Evolutionary conservation across 140 eudicot species (phyloP).

Genomic region (Oenanthe javanica): DNA sequence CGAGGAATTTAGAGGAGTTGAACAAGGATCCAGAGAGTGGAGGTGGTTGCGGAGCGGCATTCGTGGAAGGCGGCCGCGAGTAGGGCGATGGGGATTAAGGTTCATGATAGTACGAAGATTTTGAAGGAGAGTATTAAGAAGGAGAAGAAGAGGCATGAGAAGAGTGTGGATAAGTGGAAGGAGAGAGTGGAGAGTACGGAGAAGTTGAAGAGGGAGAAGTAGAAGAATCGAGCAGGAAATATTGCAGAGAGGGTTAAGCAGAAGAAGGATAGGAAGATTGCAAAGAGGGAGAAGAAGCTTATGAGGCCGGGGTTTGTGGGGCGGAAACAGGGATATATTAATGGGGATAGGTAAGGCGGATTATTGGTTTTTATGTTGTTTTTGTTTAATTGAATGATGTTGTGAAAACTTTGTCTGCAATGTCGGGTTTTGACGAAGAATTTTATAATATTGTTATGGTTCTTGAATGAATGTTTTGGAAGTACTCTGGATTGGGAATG

Average conservation of each 20-base stretch:
- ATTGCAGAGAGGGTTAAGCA: slow-evolving; percentile 59
- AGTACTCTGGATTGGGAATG: not conserved
- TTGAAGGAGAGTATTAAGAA: slow-evolving; percentile 69
- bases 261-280: slow-evolving; percentile 88
- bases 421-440: not conserved
- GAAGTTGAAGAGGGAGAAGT: slow-evolving; percentile 65
- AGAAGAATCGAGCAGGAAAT: slow-evolving; percentile 68
- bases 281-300: slow-evolving; percentile 92
- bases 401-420: not conserved
- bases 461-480: not conserved
- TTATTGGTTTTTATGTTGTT: not conserved
- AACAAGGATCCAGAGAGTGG: slow-evolving; percentile 44
- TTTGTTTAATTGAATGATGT: not conserved
- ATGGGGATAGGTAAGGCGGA: slow-evolving; percentile 6
- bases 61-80: slow-evolving; percentile 84
- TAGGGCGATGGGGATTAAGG: slow-evolving; percentile 72
- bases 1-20: slow-evolving; percentile 54
- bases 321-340: too few species aligned
- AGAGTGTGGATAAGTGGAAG: slow-evolving; percentile 83
- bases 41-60: slow-evolving; percentile 55
- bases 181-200: slow-evolving; percentile 53
- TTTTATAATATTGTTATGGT: not conserved
- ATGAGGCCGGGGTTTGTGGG: slow-evolving; percentile 97
- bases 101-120: too few species aligned
- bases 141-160: slow-evolving; percentile 73